A percentile compares a stretch with the other conserved stretches of the same genome.
phyloP scores from a whole-genome alignment of 2,329 filamentous ascomycete species.

The Elsinoe arachidis region DNA sequence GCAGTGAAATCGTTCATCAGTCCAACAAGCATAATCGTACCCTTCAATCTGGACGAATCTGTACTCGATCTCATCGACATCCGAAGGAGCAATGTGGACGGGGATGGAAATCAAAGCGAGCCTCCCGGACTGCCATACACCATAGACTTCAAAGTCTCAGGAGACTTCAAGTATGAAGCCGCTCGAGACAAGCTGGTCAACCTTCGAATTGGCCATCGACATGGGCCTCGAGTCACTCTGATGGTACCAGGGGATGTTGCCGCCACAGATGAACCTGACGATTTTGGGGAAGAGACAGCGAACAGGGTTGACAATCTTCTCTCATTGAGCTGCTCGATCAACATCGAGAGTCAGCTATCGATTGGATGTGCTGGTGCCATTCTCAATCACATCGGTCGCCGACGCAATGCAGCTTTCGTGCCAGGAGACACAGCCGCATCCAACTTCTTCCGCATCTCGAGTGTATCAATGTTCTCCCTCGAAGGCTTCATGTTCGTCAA shows the following conservation, averaged over 20 bases:
- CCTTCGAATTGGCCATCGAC: conserved; percentile 45
- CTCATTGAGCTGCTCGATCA: conserved; percentile 59
- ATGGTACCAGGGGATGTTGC: conserved; percentile 52
- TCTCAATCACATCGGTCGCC: conserved; percentile 66
- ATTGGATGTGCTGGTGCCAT: conserved; percentile 83
- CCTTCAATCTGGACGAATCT: conserved; percentile 46
- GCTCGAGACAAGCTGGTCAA: conserved; percentile 58
- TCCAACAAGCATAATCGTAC: conserved; percentile 52
- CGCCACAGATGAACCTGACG: conserved; percentile 27
- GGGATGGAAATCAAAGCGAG: conserved; percentile 10
- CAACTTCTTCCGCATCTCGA: conserved; percentile 51
- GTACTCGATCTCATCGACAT: conserved; percentile 38
- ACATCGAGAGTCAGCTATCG: conserved; percentile 64
- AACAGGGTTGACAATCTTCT: conserved; percentile 52
- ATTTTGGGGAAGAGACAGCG: conserved; percentile 34
- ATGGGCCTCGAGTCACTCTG: conserved; percentile 45
- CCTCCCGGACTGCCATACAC: conserved; percentile 47
- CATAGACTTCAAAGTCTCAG: conserved; percentile 35
- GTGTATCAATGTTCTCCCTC: conserved; percentile 68
- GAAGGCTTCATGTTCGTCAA: conserved; percentile 63
- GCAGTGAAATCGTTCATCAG: conserved; percentile 54
- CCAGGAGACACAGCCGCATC: conserved; percentile 49
- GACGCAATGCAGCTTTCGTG: conserved; percentile 53
- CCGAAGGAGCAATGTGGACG: conserved; percentile 27
- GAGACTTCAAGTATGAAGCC: conserved; percentile 60